phyloP scores from a whole-genome alignment of 306 rosid species.

The Trichosanthes cucumerina region DNA sequence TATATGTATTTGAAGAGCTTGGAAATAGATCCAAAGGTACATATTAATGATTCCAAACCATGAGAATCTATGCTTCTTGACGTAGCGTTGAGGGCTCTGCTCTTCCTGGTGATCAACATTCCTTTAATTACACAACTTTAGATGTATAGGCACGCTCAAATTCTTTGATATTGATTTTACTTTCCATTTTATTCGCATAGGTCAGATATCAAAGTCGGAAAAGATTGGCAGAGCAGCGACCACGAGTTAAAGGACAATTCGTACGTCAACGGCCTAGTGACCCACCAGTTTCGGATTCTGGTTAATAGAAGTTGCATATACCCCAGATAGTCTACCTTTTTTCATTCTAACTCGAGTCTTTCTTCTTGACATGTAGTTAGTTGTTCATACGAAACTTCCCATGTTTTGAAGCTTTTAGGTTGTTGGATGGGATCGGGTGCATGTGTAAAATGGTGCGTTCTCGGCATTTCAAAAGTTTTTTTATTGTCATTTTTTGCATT shows the following conservation, averaged over 20 bases:
- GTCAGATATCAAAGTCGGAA: slow-evolving; percentile 95
- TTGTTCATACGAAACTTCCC: background rate
- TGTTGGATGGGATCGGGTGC: background rate
- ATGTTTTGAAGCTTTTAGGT: slow-evolving; percentile 3
- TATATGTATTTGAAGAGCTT: background rate
- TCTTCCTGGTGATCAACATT: background rate
- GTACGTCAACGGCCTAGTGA: slow-evolving; percentile 52
- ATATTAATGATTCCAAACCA: background rate
- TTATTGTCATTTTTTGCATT: slow-evolving; percentile 6
- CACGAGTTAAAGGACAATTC: slow-evolving; percentile 88
- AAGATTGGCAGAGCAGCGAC: slow-evolving; percentile 97
- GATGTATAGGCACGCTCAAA: background rate
- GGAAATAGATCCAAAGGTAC: background rate
- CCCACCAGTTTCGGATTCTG: slow-evolving; percentile 24
- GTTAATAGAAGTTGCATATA: slow-evolving; percentile 6
- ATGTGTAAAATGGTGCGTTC: background rate
- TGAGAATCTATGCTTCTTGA: background rate
- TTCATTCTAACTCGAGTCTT: background rate
- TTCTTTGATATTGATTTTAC: background rate
- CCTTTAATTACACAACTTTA: background rate
- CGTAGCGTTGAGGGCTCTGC: background rate
- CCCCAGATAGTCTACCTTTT: slow-evolving; percentile 12
- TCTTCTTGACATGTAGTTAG: background rate
- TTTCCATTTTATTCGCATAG: slow-evolving; percentile 21
- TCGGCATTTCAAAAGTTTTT: slow-evolving; percentile 14